Evolutionary conservation across 2,329 filamentous ascomycete species (phyloP).

Genomic region (Aspergillus hiratsukae): DNA sequence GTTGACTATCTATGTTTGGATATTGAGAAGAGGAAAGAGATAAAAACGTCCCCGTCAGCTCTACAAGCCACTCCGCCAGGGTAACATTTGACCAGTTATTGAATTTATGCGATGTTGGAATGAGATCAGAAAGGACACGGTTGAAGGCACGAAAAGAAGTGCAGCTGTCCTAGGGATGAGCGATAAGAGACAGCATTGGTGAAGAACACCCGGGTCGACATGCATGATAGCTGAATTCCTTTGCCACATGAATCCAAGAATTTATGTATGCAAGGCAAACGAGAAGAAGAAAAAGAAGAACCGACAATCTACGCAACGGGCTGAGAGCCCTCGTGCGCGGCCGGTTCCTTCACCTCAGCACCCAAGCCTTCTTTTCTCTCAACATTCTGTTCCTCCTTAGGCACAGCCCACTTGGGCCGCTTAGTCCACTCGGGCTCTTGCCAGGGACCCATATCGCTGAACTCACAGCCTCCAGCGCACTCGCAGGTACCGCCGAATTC

Average conservation of each 20-base stretch:
- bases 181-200: background rate
- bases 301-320: conserved; percentile 25
- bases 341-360: conserved; percentile 24
- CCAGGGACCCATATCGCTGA: conserved; percentile 93
- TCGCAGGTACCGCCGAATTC: conserved; percentile 78
- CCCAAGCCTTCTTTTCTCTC: conserved; percentile 23
- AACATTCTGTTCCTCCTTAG: conserved; percentile 24
- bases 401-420: conserved; percentile 40
- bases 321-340: conserved; percentile 23
- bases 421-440: conserved; percentile 43
- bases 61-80: background rate
- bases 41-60: background rate
- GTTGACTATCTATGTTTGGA: conserved; percentile 14
- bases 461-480: conserved; percentile 74
- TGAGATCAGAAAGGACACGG: background rate
- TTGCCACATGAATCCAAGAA: background rate
- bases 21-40: conserved; percentile 3
- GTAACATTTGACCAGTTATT: background rate
- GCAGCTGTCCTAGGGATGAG: background rate
- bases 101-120: background rate
- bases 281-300: conserved; percentile 1
- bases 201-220: background rate
- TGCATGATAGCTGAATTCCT: background rate
- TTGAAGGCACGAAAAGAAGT: background rate
- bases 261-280: background rate